Base-by-base conservation (phyloP, 2,329 filamentous ascomycete species). In the Tolypocladium sp. region DNA sequence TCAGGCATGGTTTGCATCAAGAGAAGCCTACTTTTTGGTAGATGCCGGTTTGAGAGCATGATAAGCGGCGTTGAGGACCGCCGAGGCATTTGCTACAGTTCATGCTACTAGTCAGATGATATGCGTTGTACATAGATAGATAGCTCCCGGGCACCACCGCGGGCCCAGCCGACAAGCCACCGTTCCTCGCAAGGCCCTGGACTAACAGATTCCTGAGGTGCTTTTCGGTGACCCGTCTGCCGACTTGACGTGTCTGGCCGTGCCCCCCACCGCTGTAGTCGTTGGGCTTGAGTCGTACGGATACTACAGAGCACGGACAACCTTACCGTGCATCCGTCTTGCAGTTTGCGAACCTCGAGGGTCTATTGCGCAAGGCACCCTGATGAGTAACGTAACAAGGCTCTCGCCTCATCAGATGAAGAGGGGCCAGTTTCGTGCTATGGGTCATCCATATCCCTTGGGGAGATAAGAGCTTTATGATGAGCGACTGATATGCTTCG, bases 201-300 rank as follows among this genome's bases (percentile, higher is more conserved):
- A 17, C 37, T 38, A 38, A 15, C 13, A 15, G 35, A 2, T 37
- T 37, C 35, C 35, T 13, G 35, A 37, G 35, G 35, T 37, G 44
- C 44, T 51, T 17, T 25, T 25, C 44, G 22, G 22, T 13, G 22
- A 25, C 22, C n/a, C 22, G 53, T 38, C 53, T 40, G 35, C 22
- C 53, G 52, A 25, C 35, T 27, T 20, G 35, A 17, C 52, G n/a
- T 41, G 37, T 41, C 22, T 13, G 53, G 17, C 53, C 35, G 15
- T 20, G 35, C 35, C 35, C 35, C 35, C 52, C 53, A 41, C 37
- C 22, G 35, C 35, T 20, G 44, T 51, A 3, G 27, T 12, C 25
- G 25, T 10, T n/a, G 53, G 53, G 53, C 53, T 25, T 41, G 53
- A 37, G 22, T 55, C n/a, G 53, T 55, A 41, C 71, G 1, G 9